phyloP scores from a whole-genome alignment of 2,329 filamentous ascomycete species.

The Drechmeria coniospora region DNA sequence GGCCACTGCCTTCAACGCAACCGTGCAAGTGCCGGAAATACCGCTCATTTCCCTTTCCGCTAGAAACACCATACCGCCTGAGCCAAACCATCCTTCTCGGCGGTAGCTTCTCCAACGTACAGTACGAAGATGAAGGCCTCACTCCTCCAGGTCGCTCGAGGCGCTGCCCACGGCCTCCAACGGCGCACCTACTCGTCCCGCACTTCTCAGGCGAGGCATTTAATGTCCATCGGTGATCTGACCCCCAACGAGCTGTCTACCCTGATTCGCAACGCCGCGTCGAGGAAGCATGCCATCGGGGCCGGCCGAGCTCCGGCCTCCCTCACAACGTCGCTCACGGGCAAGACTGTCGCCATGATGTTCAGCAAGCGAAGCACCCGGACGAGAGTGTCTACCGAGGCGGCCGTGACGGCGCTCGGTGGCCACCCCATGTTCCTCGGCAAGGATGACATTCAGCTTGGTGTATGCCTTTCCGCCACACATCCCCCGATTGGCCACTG shows the following conservation, averaged over 20 bases:
- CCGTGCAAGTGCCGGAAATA: no score
- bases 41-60: no score
- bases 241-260: conserved; percentile 63
- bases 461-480: conserved; percentile 37
- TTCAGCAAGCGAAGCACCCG: conserved; percentile 94
- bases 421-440: conserved; percentile 94
- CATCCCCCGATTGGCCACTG: conserved; percentile 1
- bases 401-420: conserved; percentile 73
- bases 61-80: no score
- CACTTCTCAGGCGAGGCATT: conserved; percentile 50
- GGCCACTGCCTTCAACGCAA: no score
- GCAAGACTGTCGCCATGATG: conserved; percentile 82
- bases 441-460: conserved; percentile 90
- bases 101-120: no score
- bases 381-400: conserved; percentile 86
- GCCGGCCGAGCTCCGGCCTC: conserved; percentile 37
- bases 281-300: conserved; percentile 66
- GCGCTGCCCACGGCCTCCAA: conserved; percentile 20
- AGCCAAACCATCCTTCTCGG: no score
- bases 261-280: conserved; percentile 67
- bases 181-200: conserved; percentile 26
- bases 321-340: conserved; percentile 47
- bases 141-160: conserved; percentile 17
- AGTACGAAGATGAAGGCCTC: conserved; percentile 21
- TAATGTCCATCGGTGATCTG: conserved; percentile 83